Conservation (phyloP, 140 eudicot genomes). For the Ambrosia hybrid region DNA sequence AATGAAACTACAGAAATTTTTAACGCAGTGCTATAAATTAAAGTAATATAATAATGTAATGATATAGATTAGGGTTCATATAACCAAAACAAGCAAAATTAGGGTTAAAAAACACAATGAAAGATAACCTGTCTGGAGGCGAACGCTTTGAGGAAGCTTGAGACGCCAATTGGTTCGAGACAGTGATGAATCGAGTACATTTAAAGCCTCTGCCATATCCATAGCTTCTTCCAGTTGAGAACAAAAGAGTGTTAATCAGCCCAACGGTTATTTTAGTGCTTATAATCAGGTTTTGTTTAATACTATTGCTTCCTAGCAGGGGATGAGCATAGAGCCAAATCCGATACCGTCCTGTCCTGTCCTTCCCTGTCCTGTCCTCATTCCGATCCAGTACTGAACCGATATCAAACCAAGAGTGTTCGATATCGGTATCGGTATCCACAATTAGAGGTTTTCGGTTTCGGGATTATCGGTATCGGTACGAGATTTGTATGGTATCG, state of each 20-base stretch:
- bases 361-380: too few species aligned
- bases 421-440: too few species aligned
- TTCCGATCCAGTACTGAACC: too few species aligned
- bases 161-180: conserved; percentile 68
- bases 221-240: conserved; percentile 36
- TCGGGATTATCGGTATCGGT: too few species aligned
- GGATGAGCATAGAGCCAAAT: too few species aligned
- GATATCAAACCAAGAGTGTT: too few species aligned
- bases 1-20: too few species aligned
- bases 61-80: conserved; percentile 17
- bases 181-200: conserved; percentile 47
- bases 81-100: neutral
- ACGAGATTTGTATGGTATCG: too few species aligned
- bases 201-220: conserved; percentile 33
- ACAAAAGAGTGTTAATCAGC: neutral
- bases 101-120: neutral
- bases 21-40: neutral
- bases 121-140: conserved; percentile 63
- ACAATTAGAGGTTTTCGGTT: too few species aligned
- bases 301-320: too few species aligned
- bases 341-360: too few species aligned
- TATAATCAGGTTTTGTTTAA: too few species aligned
- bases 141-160: conserved; percentile 62
- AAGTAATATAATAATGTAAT: neutral
- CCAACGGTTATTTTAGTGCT: neutral